Percentiles rank a stretch among this genome's conserved stretches.
These are phyloP conservation scores for Tuber umbilicatum DNA, from an alignment of 495 filamentous ascomycete species.

Conservation along the genomic window DNA sequence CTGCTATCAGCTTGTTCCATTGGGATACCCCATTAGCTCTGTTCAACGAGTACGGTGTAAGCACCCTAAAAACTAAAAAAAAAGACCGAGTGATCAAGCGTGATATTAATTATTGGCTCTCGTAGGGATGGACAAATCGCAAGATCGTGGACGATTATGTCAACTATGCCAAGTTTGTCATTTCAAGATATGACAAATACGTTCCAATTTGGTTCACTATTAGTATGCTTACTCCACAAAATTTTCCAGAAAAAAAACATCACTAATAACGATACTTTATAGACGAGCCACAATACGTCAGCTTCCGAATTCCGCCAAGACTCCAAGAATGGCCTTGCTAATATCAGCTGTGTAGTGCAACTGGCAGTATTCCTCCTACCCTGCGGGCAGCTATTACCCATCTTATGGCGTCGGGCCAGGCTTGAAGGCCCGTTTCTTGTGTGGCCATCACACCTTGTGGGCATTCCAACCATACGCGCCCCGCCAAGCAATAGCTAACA, in stretches of 20 bases:
- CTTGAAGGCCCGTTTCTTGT: constrained; percentile 40
- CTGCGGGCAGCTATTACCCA: constrained; percentile 44
- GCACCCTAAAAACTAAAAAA: not conserved
- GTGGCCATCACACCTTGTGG: constrained; percentile 44
- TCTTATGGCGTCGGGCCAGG: constrained; percentile 39
- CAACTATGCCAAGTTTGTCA: constrained; percentile 46
- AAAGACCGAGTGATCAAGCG: constrained; percentile 16
- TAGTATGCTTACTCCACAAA: constrained; percentile 28
- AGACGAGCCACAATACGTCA: constrained; percentile 44
- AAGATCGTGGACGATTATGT: constrained; percentile 47
- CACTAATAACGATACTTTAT: not conserved
- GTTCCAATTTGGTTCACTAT: constrained; percentile 48
- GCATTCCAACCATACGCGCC: not conserved
- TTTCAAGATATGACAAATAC: constrained; percentile 45
- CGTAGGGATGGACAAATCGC: constrained; percentile 42
- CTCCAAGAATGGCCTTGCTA: constrained; percentile 3
- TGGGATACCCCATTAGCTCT: constrained; percentile 49
- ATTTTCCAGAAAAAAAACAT: constrained; percentile 27
- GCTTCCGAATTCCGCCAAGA: not conserved
- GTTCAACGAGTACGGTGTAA: constrained; percentile 46
- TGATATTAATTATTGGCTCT: constrained; percentile 12
- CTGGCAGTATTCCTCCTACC: constrained; percentile 44
- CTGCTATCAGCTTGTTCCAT: constrained; percentile 46
- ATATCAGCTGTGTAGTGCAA: constrained; percentile 29
- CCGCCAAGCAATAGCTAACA: not conserved